Base-by-base conservation (phyloP, 208 protist species). In the Trypanosoma rangeli region DNA sequence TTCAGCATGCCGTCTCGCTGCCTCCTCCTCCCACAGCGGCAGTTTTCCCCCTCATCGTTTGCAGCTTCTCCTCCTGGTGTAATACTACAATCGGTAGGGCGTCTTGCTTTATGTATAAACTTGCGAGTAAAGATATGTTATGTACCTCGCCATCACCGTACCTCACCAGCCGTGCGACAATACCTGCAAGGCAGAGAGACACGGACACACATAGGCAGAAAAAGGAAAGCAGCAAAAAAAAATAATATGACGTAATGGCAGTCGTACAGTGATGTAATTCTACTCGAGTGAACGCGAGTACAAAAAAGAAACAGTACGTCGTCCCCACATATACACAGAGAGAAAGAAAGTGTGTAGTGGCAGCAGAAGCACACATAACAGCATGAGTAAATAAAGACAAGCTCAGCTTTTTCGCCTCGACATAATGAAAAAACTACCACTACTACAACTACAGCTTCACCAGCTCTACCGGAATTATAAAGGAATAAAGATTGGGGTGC, bases 401-500 rank as follows among this genome's bases (percentile, higher is more conserved):
- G 4, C 33, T 37, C 33, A 37, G 33, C 33, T 37, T 7, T 37
- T 37, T 8, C 24, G 26, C 53, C 24, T 37, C 18, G 0, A 20
- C 18, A n/a, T 9, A 58, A 33, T 20, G 13, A 58, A 58, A 58
- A 26, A 15, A 16, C n/a, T n/a, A 56, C 10, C 5, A 24, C 52
- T 18, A 5, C n/a, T 10, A 33, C 53, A 58, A 44, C 20, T 39
- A 61, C 16, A 8, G 9, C 29, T 39, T 22, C 31, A 28, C 16
- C 24, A 31, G 13, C 15, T 44, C 31, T 26, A 31, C 64, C 26
- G 64, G 65, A 50, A 77, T 55, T 37, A 33, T 50, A 31, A 77
- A 71, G 18, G 49, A 68, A 29, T 77, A 77, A 56, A 70, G 49
- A 56, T 77, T 77, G 33, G 59, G 58, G 37, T 77, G 72, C 24